phyloP scores from a whole-genome alignment of 1,284 basidiomycete genomes.

The Malassezia obtusa region DNA sequence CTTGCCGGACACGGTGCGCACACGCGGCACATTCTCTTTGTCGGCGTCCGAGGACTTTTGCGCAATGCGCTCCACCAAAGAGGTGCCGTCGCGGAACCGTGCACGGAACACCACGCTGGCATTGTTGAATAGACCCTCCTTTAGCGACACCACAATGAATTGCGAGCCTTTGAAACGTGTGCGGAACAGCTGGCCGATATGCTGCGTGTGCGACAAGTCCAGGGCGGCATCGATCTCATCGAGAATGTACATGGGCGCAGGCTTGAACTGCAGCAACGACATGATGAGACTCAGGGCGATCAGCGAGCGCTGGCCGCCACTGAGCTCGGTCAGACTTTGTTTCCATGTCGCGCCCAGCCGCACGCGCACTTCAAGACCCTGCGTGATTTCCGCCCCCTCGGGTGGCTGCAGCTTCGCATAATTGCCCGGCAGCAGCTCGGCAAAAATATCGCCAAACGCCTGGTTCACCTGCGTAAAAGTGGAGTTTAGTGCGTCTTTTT shows the following conservation, averaged over 20 bases:
- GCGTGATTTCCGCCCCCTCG: slow-evolving; percentile 81
- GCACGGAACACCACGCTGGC: slow-evolving; percentile 93
- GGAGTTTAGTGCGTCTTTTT: slow-evolving; percentile 80
- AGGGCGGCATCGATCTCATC: slow-evolving; percentile 97
- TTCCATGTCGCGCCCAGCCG: slow-evolving; percentile 92
- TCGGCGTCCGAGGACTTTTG: slow-evolving; percentile 18
- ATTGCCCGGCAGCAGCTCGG: slow-evolving; percentile 87
- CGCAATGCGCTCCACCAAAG: slow-evolving; percentile 60
- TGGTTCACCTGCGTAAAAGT: slow-evolving; percentile 89
- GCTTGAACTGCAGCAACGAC: slow-evolving; percentile 95
- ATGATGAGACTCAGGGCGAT: slow-evolving; percentile 96
- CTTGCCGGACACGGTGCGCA: slow-evolving; percentile 1
- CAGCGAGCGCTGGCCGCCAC: slow-evolving; percentile 90
- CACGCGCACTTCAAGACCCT: slow-evolving; percentile 95
- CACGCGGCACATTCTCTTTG: slow-evolving; percentile 19
- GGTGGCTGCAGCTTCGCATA: slow-evolving; percentile 90
- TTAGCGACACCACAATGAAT: slow-evolving; percentile 94
- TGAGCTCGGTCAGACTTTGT: slow-evolving; percentile 87
- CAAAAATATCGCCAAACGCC: slow-evolving; percentile 94
- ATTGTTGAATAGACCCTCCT: slow-evolving; percentile 89
- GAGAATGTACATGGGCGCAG: slow-evolving; percentile 98
- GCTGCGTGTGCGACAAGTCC: slow-evolving; percentile 85
- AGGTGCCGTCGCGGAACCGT: slow-evolving; percentile 81
- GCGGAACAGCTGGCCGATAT: slow-evolving; percentile 90
- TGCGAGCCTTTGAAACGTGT: slow-evolving; percentile 96